A percentile compares a stretch with the other conserved stretches of the same genome.
phyloP scores from a whole-genome alignment of 768 basidiomycete species.

The Lentinus brumalis region DNA sequence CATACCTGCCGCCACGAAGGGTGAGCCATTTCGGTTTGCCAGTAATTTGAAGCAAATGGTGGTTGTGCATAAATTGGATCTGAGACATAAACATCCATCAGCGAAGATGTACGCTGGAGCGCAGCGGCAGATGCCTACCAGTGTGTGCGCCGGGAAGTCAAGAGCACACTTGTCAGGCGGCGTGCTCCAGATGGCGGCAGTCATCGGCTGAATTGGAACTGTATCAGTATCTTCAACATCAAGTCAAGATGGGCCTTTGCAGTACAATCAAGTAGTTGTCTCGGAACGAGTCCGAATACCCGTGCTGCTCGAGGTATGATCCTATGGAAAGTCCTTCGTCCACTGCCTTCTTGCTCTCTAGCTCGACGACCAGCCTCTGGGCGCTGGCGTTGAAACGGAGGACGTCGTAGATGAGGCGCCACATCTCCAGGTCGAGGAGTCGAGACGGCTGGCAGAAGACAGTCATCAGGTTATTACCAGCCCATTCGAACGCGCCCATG shows the following conservation, averaged over 20 bases:
- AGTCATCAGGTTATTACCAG: conserved; percentile 59
- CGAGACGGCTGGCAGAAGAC: conserved; percentile 70
- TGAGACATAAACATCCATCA: conserved; percentile 21
- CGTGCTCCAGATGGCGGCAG: conserved; percentile 79
- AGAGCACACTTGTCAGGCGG: conserved; percentile 68
- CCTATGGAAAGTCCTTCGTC: conserved; percentile 47
- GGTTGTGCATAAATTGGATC: conserved; percentile 75
- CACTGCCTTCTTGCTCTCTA: conserved; percentile 22
- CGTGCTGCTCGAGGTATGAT: conserved; percentile 58
- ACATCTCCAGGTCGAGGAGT: conserved; percentile 64
- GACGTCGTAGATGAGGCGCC: conserved; percentile 73
- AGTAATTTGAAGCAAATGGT: conserved; percentile 69
- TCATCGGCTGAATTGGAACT: conserved; percentile 56
- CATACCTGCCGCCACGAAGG: conserved; percentile 68
- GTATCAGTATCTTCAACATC: background rate
- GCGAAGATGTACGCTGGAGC: background rate
- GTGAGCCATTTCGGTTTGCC: conserved; percentile 77
- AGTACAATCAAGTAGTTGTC: conserved; percentile 75
- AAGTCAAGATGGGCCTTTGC: background rate
- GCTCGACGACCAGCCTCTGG: conserved; percentile 43
- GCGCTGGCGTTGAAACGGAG: conserved; percentile 74
- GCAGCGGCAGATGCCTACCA: conserved; percentile 39
- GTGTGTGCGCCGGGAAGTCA: conserved; percentile 70
- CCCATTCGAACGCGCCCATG: conserved; percentile 73
- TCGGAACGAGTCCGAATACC: conserved; percentile 66